These are phyloP conservation scores for Tephrocybe sp. DNA, from an alignment of 768 basidiomycete genomes.

Conservation along the genomic window DNA sequence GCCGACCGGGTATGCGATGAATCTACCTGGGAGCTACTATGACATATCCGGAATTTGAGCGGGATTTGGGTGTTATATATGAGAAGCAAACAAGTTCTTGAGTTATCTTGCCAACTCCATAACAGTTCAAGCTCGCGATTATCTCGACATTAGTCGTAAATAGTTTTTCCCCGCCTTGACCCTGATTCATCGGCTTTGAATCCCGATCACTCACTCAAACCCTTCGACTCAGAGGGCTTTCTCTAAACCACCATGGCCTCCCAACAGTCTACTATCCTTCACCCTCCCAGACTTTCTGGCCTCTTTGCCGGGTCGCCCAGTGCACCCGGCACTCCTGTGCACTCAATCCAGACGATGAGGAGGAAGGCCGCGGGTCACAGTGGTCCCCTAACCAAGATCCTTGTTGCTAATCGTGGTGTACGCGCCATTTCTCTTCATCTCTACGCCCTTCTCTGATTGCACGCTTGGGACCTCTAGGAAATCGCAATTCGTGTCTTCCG, in stretches of 20 bases:
- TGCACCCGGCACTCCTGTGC: conserved; percentile 80
- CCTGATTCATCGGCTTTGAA: conserved; percentile 9
- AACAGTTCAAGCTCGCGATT: too few species aligned
- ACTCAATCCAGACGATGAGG: conserved; percentile 89
- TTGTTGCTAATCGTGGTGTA: conserved; percentile 91
- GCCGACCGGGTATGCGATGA: background rate
- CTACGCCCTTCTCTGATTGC: conserved; percentile 7
- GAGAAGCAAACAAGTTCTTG: too few species aligned
- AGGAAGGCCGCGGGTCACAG: conserved; percentile 88
- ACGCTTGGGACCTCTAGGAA: conserved; percentile 57
- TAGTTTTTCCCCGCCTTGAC: too few species aligned
- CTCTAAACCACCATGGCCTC: conserved; percentile 37
- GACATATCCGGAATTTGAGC: conserved; percentile 16
- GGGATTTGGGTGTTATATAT: conserved; percentile 6
- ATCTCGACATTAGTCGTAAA: too few species aligned
- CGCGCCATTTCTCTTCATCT: conserved; percentile 24
- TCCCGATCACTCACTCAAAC: conserved; percentile 10
- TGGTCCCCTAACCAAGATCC: conserved; percentile 87
- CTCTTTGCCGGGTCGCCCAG: conserved; percentile 76
- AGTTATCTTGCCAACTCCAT: too few species aligned
- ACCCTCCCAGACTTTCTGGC: conserved; percentile 70
- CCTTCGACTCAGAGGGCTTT: conserved; percentile 1
- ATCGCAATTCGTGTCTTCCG: conserved; percentile 99
- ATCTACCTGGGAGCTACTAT: background rate
- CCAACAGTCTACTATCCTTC: conserved; percentile 42